These are phyloP conservation scores for Aspergillus proliferans DNA, from an alignment of 2,329 filamentous ascomycete genomes.

Conservation along the genomic window DNA sequence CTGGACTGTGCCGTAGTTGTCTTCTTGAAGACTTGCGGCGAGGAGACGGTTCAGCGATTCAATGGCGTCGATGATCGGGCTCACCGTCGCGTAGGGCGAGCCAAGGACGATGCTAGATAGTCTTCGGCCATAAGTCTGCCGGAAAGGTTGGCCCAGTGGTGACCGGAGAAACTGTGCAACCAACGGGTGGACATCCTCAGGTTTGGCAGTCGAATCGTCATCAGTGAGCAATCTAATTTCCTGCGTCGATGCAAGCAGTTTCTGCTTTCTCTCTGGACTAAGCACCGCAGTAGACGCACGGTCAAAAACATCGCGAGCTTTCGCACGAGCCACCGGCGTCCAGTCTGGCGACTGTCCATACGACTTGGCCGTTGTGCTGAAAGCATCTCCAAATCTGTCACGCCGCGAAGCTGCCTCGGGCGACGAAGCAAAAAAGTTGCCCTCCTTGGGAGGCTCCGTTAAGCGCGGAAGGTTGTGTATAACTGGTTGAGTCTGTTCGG, in stretches of 20 bases:
- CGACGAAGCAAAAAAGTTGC: conserved; percentile 42
- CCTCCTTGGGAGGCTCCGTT: conserved; percentile 43
- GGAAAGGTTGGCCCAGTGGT: conserved; percentile 61
- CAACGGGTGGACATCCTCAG: conserved; percentile 46
- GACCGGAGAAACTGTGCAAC: conserved; percentile 45
- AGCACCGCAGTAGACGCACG: conserved; percentile 35
- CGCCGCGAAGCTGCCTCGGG: conserved; percentile 30
- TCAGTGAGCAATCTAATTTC: conserved; percentile 32
- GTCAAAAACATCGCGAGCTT: conserved; percentile 32
- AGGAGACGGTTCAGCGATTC: conserved; percentile 64
- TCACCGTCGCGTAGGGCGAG: conserved; percentile 62
- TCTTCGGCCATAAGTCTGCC: conserved; percentile 60
- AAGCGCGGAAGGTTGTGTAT: conserved; percentile 47
- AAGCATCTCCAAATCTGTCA: conserved; percentile 33
- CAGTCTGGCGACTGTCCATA: conserved; percentile 40
- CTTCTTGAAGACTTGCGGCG: conserved; percentile 69
- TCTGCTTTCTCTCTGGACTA: conserved; percentile 35
- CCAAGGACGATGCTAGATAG: conserved; percentile 66
- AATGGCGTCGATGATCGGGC: conserved; percentile 65
- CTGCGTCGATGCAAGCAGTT: conserved; percentile 30
- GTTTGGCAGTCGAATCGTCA: conserved; percentile 33
- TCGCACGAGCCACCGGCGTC: conserved; percentile 38
- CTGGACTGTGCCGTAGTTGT: conserved; percentile 80
- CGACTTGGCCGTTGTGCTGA: conserved; percentile 42
- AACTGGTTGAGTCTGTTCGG: conserved; percentile 33